Evolutionary conservation across 2,329 filamentous ascomycete species (phyloP), one percentile per base, ranked within the genome.

Genomic region (Epichloe festucae): DNA sequence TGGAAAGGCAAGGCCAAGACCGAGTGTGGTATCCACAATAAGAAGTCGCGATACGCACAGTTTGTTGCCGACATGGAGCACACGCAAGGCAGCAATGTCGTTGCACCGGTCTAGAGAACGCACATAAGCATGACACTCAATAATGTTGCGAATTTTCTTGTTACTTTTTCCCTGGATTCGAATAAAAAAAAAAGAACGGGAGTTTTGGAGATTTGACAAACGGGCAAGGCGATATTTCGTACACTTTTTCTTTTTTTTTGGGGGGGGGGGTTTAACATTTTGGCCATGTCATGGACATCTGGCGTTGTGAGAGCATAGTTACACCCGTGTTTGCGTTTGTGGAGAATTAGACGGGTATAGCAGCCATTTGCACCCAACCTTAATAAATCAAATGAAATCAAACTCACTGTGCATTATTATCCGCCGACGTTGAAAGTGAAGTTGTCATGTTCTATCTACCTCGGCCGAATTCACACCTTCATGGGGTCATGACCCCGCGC

Each of bases 1-100:
- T 98, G 93, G 93, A 96, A 95, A 78, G 93, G 93, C 55, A 86
- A 89, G 69, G 73, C 78, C 63, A 98, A 98, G 84, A 94, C 89
- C 15, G 93, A 98, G 74, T 98, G 93, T 68, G 93, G 93, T 46
- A 97, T 98, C 65, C 93, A 98, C 80, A 97, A 97, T 77, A 94
- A 93, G 71, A 85, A 90, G 68, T 95, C 88, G 53, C 84, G 89
- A 60, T 98, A 97, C 64, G 87, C 89, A 11, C 82, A 90, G 70
- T 96, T 85, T 70, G 71, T 95, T 52, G 76, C 77, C 61, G 82
- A 89, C 55, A 79, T 86, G 68, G 84, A 89, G 65, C 84, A 87
- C 73, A 73, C 76, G 57, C 74, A 82, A 59, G 77, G 81, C 56
- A 60, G 64, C 49, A 60, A 65, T 50, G 56, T 62, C 27, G 54